Evolutionary conservation across 768 basidiomycete genomes (phyloP).

Genomic region (Russula olivacea): DNA sequence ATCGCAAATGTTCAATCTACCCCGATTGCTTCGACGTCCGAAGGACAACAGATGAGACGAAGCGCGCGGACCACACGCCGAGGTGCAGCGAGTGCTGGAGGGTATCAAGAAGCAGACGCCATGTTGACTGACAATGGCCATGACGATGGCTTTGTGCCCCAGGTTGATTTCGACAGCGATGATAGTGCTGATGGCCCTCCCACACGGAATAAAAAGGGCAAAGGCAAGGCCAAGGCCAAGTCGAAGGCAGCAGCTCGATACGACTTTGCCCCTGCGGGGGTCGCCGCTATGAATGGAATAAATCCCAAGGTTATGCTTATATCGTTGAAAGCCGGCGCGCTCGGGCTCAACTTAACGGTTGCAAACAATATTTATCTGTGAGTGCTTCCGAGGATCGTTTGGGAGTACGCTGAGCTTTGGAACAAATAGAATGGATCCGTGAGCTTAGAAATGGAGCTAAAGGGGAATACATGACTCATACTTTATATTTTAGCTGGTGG

Average conservation of each 20-base stretch:
- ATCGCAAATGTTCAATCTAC: slow-evolving; percentile 13
- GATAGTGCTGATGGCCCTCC: slow-evolving; percentile 1
- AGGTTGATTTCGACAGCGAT: slow-evolving; percentile 27
- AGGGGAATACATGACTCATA: neutral
- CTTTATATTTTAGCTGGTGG: slow-evolving; percentile 57
- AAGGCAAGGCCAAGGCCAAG: slow-evolving; percentile 11
- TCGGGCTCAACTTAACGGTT: slow-evolving; percentile 83
- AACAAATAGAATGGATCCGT: slow-evolving; percentile 74
- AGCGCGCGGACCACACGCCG: slow-evolving; percentile 7
- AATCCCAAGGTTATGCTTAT: slow-evolving; percentile 82
- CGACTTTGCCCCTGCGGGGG: neutral
- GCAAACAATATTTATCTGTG: slow-evolving; percentile 84
- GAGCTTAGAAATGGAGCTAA: slow-evolving; percentile 34
- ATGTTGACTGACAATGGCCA: slow-evolving; percentile 23
- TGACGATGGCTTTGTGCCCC: slow-evolving; percentile 34
- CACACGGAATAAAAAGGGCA: slow-evolving; percentile 28
- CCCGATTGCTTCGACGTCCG: slow-evolving; percentile 15
- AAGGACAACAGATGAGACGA: slow-evolving; percentile 20
- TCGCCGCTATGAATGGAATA: slow-evolving; percentile 25
- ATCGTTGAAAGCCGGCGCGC: slow-evolving; percentile 76
- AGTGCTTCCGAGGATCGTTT: slow-evolving; percentile 29
- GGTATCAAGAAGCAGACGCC: slow-evolving; percentile 15
- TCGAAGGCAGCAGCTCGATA: slow-evolving; percentile 25
- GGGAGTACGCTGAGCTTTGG: neutral
- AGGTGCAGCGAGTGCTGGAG: neutral